These are phyloP conservation scores for Colletotrichum cordylinicola DNA, from an alignment of 2,329 filamentous ascomycete genomes.

Conservation along the genomic window DNA sequence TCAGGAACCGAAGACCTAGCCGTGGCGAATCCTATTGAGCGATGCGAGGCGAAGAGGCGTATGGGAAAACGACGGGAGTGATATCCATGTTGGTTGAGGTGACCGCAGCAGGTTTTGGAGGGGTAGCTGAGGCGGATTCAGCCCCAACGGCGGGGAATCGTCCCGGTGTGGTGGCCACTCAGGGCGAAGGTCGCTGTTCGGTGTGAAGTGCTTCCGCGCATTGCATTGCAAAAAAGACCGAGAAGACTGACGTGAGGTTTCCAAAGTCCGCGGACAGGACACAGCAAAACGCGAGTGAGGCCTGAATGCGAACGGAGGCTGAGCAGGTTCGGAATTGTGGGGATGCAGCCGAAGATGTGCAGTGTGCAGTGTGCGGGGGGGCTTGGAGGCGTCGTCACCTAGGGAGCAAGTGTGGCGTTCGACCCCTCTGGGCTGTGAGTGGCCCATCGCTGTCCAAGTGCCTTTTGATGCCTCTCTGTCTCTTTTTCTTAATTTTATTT, in stretches of 20 bases:
- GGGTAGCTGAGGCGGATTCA: slow-evolving; percentile 11
- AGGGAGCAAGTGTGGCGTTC: slow-evolving; percentile 14
- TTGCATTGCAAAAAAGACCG: background rate
- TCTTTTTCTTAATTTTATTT: slow-evolving; percentile 3
- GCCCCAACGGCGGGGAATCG: slow-evolving; percentile 5
- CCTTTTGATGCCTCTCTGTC: background rate
- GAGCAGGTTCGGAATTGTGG: slow-evolving; percentile 1
- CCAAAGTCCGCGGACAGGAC: background rate
- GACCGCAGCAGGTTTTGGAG: slow-evolving; percentile 13
- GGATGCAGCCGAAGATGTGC: background rate
- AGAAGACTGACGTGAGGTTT: background rate
- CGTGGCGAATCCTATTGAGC: background rate
- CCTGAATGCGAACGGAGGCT: slow-evolving; percentile 7
- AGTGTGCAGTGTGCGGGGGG: background rate
- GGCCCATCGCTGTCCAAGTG: background rate
- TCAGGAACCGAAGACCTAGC: background rate
- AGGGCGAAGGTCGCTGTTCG: background rate
- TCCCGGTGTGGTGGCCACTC: background rate
- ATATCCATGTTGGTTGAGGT: background rate
- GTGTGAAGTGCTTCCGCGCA: background rate
- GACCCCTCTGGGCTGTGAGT: background rate
- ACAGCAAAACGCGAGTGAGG: background rate
- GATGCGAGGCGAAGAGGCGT: background rate
- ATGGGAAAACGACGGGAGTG: background rate
- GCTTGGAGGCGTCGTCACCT: slow-evolving; percentile 16